Percentiles rank a stretch among this genome's conserved stretches.
These are phyloP conservation scores for Colletotrichum chrysophilum DNA, from an alignment of 2,329 filamentous ascomycete genomes.

Conservation along the genomic window DNA sequence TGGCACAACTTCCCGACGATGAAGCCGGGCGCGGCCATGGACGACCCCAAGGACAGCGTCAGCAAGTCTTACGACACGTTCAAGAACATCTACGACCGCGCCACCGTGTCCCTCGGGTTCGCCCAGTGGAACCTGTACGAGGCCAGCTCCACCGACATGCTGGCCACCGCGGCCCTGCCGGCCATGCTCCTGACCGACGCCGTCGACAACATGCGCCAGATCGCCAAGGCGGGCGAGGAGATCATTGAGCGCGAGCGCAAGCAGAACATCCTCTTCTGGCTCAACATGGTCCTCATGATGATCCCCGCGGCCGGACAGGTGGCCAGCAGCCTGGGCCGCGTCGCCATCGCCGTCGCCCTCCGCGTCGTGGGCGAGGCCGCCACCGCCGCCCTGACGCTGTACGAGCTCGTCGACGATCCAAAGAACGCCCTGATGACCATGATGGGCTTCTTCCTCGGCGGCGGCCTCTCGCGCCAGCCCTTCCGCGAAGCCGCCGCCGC, in stretches of 20 bases:
- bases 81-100: background rate
- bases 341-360: background rate
- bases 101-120: background rate
- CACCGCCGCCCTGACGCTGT: background rate
- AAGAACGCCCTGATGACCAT: background rate
- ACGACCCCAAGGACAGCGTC: background rate
- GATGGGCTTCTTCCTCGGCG: background rate
- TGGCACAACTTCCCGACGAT: background rate
- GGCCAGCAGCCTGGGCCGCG: background rate
- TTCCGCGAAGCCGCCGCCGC: background rate
- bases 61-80: background rate
- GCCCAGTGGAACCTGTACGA: background rate
- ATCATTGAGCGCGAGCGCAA: background rate
- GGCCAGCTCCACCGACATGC: background rate
- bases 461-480: background rate
- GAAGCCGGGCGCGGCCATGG: background rate
- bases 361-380: background rate
- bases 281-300: background rate
- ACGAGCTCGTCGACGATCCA: background rate
- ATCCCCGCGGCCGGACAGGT: background rate
- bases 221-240: background rate
- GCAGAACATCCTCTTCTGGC: background rate
- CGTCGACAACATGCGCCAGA: background rate
- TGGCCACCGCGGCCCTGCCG: background rate
- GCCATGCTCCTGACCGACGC: background rate